phyloP scores from a whole-genome alignment of 768 basidiomycete species.

The Tulasnella calospora region DNA sequence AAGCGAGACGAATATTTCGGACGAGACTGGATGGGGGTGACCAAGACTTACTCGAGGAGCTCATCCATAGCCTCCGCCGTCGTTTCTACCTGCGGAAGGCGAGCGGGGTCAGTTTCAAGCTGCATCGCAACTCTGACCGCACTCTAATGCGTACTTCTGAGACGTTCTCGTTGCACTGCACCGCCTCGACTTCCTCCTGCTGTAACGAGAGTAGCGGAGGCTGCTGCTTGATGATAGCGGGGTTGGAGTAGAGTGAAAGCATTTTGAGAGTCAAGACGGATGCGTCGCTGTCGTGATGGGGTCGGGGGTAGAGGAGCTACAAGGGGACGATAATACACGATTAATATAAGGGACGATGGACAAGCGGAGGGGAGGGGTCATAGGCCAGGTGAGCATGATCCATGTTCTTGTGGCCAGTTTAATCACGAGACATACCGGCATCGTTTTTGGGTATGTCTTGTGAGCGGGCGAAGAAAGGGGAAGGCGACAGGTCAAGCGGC shows the following conservation, averaged over 20 bases:
- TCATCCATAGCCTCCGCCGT: constrained; percentile 18
- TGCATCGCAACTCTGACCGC: not conserved
- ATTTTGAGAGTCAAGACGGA: constrained; percentile 18
- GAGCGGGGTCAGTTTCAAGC: not conserved
- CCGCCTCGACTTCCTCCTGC: not conserved
- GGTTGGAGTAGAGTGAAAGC: constrained; percentile 16
- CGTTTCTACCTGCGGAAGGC: not conserved
- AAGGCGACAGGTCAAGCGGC: not conserved
- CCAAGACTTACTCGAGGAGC: constrained; percentile 16
- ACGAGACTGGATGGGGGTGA: not conserved
- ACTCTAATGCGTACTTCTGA: constrained; percentile 5
- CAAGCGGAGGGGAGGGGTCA: not conserved
- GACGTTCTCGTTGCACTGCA: constrained; percentile 22
- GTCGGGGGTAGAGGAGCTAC: constrained; percentile 23
- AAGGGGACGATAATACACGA: not conserved
- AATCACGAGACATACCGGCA: constrained; percentile 7
- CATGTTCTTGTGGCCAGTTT: not conserved
- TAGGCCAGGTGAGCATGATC: constrained; percentile 2
- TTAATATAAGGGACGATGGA: not conserved
- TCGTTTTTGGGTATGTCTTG: constrained; percentile 9
- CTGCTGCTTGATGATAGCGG: not conserved
- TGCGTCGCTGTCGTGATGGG: constrained; percentile 2
- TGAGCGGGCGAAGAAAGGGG: not conserved
- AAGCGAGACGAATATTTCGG: not conserved
- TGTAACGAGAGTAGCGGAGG: not conserved